These are phyloP conservation scores for Lactarius vividus DNA, from an alignment of 768 basidiomycete genomes.

Conservation along the genomic window DNA sequence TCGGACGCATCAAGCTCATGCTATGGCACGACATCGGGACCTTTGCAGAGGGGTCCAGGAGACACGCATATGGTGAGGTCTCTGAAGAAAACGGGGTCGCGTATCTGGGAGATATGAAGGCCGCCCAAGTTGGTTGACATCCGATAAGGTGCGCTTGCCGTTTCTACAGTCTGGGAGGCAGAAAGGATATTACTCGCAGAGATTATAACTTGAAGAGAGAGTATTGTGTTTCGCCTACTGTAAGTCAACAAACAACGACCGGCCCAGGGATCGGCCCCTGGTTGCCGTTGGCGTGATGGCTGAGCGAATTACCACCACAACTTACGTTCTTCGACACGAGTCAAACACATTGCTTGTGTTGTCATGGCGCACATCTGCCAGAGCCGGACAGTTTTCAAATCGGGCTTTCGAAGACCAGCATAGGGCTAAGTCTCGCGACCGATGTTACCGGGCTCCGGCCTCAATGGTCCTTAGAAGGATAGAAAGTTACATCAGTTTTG, in stretches of 20 bases:
- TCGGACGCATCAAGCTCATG: constrained; percentile 30
- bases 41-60: not conserved
- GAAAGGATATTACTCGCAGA: not conserved
- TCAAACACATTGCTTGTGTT: not conserved
- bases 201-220: not conserved
- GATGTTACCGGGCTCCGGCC: no score
- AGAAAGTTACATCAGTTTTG: no score
- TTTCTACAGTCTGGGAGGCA: not conserved
- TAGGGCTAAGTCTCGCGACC: not conserved
- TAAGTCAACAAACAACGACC: not conserved
- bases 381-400: not conserved
- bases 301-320: not conserved
- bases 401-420: not conserved
- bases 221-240: not conserved
- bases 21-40: not conserved
- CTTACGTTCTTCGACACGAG: not conserved
- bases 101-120: not conserved
- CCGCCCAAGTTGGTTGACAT: not conserved
- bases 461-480: not conserved
- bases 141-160: not conserved
- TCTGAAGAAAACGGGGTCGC: not conserved
- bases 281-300: not conserved
- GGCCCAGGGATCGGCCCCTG: not conserved
- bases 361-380: no score
- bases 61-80: not conserved